phyloP scores from a whole-genome alignment of 805 yeast genomes.

The Maudiozyma serrabonitensis region DNA sequence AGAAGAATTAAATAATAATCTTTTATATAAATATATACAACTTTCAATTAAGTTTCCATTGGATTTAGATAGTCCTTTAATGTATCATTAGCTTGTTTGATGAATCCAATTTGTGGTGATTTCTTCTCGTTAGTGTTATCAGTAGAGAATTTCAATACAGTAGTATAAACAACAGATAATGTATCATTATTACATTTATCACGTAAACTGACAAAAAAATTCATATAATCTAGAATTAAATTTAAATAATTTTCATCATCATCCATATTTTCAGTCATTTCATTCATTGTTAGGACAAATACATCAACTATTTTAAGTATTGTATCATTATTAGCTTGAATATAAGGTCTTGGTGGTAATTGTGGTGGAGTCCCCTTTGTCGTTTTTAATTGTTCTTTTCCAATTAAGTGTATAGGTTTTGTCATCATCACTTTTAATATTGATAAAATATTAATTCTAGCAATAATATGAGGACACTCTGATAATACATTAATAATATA shows the following conservation, averaged over 20 bases:
- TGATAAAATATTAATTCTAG: conserved; percentile 51
- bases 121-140: conserved; percentile 9
- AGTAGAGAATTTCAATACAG: conserved; percentile 21
- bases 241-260: conserved; percentile 5
- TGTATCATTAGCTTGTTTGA: conserved; percentile 20
- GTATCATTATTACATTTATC: conserved; percentile 24
- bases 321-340: conserved; percentile 36
- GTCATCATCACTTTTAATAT: conserved; percentile 58
- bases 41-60: background rate
- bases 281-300: conserved; percentile 31
- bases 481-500: conserved; percentile 58
- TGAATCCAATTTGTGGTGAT: conserved; percentile 20
- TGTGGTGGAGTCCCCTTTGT: conserved; percentile 5
- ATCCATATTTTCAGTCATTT: conserved; percentile 8
- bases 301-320: conserved; percentile 36
- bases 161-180: conserved; percentile 25
- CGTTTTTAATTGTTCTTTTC: background rate
- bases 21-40: background rate
- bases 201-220: conserved; percentile 37
- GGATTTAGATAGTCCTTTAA: background rate
- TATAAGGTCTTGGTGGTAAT: conserved; percentile 31
- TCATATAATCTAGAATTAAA: conserved; percentile 43
- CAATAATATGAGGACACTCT: conserved; percentile 56
- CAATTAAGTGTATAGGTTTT: conserved; percentile 13
- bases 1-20: background rate